Conservation (phyloP, 805 yeast genomes). For the Lipomyces orientalis region DNA sequence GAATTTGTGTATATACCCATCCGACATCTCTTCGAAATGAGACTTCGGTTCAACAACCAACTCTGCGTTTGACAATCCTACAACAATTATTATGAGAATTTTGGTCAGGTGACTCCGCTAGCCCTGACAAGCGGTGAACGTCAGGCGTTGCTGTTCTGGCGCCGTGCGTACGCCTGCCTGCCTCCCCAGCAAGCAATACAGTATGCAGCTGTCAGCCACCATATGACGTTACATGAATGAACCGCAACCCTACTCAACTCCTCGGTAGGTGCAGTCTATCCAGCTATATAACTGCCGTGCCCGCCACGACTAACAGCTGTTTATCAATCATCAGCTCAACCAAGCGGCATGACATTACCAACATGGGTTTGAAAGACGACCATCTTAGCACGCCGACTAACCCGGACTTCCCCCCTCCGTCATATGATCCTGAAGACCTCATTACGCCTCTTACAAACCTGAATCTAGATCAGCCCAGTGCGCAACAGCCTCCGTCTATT, state of each 20-base stretch:
- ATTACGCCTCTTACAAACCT: slow-evolving; percentile 3
- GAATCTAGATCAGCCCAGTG: not conserved
- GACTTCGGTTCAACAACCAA: too few species aligned
- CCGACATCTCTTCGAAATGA: too few species aligned
- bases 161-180: not conserved
- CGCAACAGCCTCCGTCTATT: slow-evolving; percentile 6
- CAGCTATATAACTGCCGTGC: not conserved
- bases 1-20: too few species aligned
- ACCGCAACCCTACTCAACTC: not conserved
- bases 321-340: not conserved
- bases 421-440: not conserved
- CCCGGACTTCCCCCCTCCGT: not conserved
- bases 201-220: not conserved
- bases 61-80: too few species aligned
- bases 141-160: slow-evolving; percentile 46
- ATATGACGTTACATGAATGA: not conserved
- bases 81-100: too few species aligned
- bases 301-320: not conserved
- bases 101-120: too few species aligned
- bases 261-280: too few species aligned
- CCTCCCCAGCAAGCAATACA: not conserved
- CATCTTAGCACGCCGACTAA: not conserved
- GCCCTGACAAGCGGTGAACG: too few species aligned
- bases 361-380: slow-evolving; percentile 4
- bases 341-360: not conserved